phyloP scores from a whole-genome alignment of 2,329 filamentous ascomycete species.

The Alternaria triticimaculans region DNA sequence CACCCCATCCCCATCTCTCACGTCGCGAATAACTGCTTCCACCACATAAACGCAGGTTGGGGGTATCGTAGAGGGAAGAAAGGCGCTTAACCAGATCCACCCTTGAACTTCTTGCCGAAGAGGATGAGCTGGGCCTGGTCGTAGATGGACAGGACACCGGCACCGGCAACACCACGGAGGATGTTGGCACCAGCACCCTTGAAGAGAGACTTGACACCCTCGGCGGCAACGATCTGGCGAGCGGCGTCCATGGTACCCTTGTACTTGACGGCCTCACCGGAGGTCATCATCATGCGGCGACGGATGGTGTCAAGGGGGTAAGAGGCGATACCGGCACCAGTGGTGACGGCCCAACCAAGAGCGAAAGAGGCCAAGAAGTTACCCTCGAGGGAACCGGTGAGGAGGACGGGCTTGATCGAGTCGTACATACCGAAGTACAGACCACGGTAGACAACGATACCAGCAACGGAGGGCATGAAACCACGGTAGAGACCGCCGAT shows the following conservation, averaged over 20 bases:
- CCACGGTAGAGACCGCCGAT: constrained; percentile 99
- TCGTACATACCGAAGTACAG: constrained; percentile 99
- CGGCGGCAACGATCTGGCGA: constrained; percentile 91
- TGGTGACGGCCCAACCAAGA: constrained; percentile 99
- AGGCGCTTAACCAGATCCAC: constrained; percentile 55
- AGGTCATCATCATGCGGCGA: constrained; percentile 99
- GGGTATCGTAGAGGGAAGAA: constrained; percentile 43
- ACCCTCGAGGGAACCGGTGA: constrained; percentile 88
- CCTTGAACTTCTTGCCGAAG: constrained; percentile 99
- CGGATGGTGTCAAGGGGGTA: constrained; percentile 99
- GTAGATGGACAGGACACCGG: constrained; percentile 99
- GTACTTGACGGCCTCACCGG: constrained; percentile 98
- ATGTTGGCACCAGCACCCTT: constrained; percentile 99
- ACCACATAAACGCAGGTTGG: constrained; percentile 44
- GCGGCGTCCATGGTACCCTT: constrained; percentile 93
- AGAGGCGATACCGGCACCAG: constrained; percentile 99
- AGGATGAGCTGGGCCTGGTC: constrained; percentile 98
- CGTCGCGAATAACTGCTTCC: constrained; percentile 44
- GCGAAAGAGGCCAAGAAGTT: constrained; percentile 99
- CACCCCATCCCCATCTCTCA: constrained; percentile 35
- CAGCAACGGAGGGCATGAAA: constrained; percentile 98
- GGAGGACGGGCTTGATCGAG: constrained; percentile 98
- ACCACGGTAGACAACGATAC: constrained; percentile 99
- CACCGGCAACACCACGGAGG: constrained; percentile 99
- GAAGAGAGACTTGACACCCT: constrained; percentile 99